Conservation (phyloP, 1,284 basidiomycete species). For the Volvariella volvacea region DNA sequence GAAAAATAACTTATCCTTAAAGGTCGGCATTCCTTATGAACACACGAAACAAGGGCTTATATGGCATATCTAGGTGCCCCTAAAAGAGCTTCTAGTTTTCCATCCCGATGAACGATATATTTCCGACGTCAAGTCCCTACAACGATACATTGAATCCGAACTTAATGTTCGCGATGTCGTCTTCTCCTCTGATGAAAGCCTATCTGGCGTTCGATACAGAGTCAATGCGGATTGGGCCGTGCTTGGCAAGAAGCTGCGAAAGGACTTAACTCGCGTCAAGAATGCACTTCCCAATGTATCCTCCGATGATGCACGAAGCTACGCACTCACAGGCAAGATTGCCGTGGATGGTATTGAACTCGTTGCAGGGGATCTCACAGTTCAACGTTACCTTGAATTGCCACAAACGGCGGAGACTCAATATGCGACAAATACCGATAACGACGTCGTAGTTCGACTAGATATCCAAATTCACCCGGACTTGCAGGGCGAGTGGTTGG, state of each 20-base stretch:
- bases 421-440: constrained; percentile 87
- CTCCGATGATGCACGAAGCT: constrained; percentile 82
- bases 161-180: constrained; percentile 90
- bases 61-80: constrained; percentile 63
- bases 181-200: constrained; percentile 84
- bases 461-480: constrained; percentile 87
- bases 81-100: constrained; percentile 93
- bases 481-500: constrained; percentile 83
- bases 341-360: constrained; percentile 88
- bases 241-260: constrained; percentile 90
- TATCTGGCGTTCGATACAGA: constrained; percentile 87
- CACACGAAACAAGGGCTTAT: not conserved
- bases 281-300: constrained; percentile 78
- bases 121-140: constrained; percentile 79
- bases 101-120: constrained; percentile 85
- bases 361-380: constrained; percentile 83
- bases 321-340: constrained; percentile 73
- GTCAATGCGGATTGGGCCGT: constrained; percentile 95
- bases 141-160: constrained; percentile 90
- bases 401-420: constrained; percentile 52
- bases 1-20: constrained; percentile 83
- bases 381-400: constrained; percentile 88
- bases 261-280: constrained; percentile 89
- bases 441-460: constrained; percentile 90
- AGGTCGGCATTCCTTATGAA: constrained; percentile 42